phyloP scores from a whole-genome alignment of 2,329 filamentous ascomycete genomes.

The Tolypocladium nubicola region DNA sequence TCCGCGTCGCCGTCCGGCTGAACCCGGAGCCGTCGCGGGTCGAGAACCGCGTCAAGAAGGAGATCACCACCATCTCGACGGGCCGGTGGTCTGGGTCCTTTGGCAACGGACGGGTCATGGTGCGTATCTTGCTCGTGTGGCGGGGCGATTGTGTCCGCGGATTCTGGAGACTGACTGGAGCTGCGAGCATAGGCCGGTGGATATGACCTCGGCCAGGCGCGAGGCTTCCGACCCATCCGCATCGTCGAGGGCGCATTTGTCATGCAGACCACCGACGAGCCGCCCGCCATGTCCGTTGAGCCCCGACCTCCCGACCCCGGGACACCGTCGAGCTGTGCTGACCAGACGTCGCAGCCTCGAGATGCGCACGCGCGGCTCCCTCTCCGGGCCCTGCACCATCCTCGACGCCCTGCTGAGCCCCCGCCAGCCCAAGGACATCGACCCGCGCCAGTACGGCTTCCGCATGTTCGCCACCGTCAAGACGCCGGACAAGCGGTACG shows the following conservation, averaged over 20 bases:
- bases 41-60: constrained; percentile 31
- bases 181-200: constrained; percentile 23
- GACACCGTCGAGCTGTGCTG: background rate
- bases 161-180: constrained; percentile 7
- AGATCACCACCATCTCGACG: constrained; percentile 37
- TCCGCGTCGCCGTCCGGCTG: constrained; percentile 36
- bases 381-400: constrained; percentile 33
- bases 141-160: background rate
- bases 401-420: constrained; percentile 29
- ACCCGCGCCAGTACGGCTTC: constrained; percentile 34
- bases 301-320: background rate
- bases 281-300: constrained; percentile 29
- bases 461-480: constrained; percentile 39
- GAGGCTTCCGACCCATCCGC: constrained; percentile 28
- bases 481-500: constrained; percentile 37
- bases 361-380: constrained; percentile 35
- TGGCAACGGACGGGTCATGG: constrained; percentile 35
- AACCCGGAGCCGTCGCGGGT: constrained; percentile 32
- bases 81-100: constrained; percentile 38
- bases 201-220: constrained; percentile 30
- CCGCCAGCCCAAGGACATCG: constrained; percentile 25
- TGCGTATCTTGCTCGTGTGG: constrained; percentile 15
- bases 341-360: constrained; percentile 18
- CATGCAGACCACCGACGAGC: constrained; percentile 34
- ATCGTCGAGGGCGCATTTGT: constrained; percentile 39